Base-by-base conservation (phyloP, 352 stramenopile genomes). In the Phytopythium cucurbitacearum region DNA sequence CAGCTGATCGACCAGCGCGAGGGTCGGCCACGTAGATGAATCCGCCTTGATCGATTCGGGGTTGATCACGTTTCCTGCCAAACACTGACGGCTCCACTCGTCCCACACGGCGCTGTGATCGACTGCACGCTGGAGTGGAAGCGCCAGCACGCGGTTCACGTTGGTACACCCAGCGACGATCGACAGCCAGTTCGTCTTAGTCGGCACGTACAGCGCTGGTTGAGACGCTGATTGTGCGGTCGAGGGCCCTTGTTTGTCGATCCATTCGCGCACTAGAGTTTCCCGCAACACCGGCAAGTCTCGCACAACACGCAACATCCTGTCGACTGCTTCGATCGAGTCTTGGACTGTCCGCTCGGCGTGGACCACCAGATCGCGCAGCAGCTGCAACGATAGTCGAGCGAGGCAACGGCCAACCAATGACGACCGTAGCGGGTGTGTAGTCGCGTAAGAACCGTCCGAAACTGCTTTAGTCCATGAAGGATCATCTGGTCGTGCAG, bases 401-500 rank as follows among this genome's bases (percentile, higher is more conserved):
- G 49, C 51, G 63, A 76, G 64, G 35, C 67, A 76, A 13, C 47
- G 53, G 1, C 67, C 67, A 47, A 67, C 60, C 1, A 75, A 54
- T 68, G 32, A 8, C 37, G 11, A 4, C 37, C 13, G 1, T 8
- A 15, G 7, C 32, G 3, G 16, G 15, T 5, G 21, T 4, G 2
- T 37, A 34, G 33, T 52, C 47, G 13, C 43, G 34, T 36, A 52
- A n/a, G 7, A 52, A 5, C 36, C 38, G 38, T 38, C 13, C 15
- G 48, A 37, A 16, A 38, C 48, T 15, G 44, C 48, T 38, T 16
- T 36, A 38, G 36, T 28, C 21, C 21, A 28, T 28, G 21, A 28
- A 1, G 21, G 21, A 28, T 28, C 21, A 28, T 28, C 21, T 28
- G 21, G 21, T 28, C 21, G 21, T 28, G 21, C 21, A 28, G 21